Evolutionary conservation across 225 moss, liverwort and hornwort genomes (phyloP).

Genomic region (Bryoerythrophyllum caledonicum): DNA sequence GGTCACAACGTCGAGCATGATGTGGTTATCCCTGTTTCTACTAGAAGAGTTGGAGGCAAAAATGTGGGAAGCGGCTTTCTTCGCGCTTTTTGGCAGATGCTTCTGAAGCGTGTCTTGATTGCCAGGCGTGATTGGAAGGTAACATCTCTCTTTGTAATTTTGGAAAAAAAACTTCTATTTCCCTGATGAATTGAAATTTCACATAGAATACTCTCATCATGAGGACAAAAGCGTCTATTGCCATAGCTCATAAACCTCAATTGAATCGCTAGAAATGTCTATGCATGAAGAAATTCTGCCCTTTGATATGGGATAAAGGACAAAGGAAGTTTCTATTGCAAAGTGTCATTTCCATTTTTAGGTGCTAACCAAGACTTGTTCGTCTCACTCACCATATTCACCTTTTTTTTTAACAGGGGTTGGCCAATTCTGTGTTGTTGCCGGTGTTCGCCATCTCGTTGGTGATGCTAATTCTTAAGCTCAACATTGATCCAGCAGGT

Average conservation of each 20-base stretch:
- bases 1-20: constrained; percentile 23
- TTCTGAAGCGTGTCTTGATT: constrained; percentile 80
- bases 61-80: constrained; percentile 47
- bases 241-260: too few relatives aligned
- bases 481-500: constrained; percentile 92
- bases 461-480: constrained; percentile 92
- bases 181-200: too few relatives aligned
- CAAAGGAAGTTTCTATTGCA: too few relatives aligned
- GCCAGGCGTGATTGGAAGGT: constrained; percentile 96
- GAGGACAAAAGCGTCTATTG: too few relatives aligned
- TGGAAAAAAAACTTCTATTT: too few relatives aligned
- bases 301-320: too few relatives aligned
- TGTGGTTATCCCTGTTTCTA: constrained; percentile 42
- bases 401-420: constrained; percentile 55
- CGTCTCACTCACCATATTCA: not conserved
- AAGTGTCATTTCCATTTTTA: too few relatives aligned
- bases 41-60: constrained; percentile 11
- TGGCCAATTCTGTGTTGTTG: constrained; percentile 84
- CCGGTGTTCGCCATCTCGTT: constrained; percentile 85
- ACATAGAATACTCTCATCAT: too few relatives aligned
- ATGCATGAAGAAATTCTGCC: too few relatives aligned
- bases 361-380: too few relatives aligned
- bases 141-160: not conserved
- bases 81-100: constrained; percentile 69
- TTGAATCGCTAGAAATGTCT: too few relatives aligned